Evolutionary conservation across 306 rosid genomes (phyloP).

Genomic region (Ammopiptanthus mongolicus): DNA sequence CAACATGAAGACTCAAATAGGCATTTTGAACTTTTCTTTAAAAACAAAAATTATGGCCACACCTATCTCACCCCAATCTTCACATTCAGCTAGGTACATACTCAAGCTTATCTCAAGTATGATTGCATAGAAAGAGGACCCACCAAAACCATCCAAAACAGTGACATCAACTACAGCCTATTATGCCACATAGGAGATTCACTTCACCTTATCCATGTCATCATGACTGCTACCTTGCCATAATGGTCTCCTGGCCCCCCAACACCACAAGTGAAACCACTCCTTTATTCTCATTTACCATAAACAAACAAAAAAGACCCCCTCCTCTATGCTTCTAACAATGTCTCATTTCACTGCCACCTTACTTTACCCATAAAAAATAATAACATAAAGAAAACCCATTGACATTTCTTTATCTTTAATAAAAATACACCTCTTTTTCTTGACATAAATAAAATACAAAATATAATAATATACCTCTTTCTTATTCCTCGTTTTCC

Average conservation of each 20-base stretch:
- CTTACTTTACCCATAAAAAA: not conserved
- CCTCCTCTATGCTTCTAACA: not conserved
- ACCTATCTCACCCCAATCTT: not conserved
- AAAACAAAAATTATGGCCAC: not conserved
- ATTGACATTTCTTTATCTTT: not conserved
- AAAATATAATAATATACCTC: not conserved
- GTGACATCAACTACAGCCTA: not conserved
- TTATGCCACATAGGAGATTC: conserved; percentile 9
- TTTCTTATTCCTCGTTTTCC: conserved; percentile 3
- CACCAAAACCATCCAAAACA: conserved; percentile 2
- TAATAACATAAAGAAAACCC: not conserved
- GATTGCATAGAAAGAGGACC: conserved; percentile 23
- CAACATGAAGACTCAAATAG: not conserved
- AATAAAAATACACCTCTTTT: not conserved
- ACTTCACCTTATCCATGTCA: conserved; percentile 23
- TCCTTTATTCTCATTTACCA: conserved; percentile 1
- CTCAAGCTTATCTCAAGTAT: conserved; percentile 21
- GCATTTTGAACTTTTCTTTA: not conserved
- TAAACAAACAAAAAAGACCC: not conserved
- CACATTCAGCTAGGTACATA: not conserved
- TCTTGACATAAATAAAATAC: not conserved
- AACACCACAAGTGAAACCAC: conserved; percentile 1
- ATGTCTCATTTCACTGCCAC: not conserved
- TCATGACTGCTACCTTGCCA: conserved; percentile 22
- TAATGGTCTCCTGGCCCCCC: conserved; percentile 29